Conservation (phyloP, 2,329 filamentous ascomycete genomes). For the Lachnellula arida region DNA sequence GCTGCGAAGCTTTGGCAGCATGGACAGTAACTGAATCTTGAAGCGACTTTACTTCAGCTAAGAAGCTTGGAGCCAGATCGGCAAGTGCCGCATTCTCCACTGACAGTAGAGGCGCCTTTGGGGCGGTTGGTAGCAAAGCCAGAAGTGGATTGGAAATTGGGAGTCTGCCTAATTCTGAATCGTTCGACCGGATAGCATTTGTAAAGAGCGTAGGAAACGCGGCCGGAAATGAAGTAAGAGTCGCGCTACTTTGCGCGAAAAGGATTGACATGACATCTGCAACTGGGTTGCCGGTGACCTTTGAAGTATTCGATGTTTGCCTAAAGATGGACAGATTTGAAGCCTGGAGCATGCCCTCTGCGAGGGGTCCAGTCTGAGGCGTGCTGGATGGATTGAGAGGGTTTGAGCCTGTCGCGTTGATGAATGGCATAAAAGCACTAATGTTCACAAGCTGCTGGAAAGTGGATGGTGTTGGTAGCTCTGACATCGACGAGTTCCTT, state of each 20-base stretch:
- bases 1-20: neutral
- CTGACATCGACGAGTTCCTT: neutral
- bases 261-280: neutral
- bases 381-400: neutral
- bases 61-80: neutral
- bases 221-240: neutral
- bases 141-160: neutral
- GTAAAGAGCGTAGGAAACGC: no score
- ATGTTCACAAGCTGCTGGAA: neutral
- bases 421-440: neutral
- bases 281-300: neutral
- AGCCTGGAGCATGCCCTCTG: neutral
- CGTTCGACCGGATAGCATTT: neutral
- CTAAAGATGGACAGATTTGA: neutral
- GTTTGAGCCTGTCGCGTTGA: neutral
- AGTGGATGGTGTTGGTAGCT: neutral
- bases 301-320: neutral
- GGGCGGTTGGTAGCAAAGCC: neutral
- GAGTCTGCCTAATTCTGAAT: neutral
- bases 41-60: neutral
- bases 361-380: neutral
- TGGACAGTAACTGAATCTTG: neutral
- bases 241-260: neutral
- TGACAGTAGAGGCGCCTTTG: neutral
- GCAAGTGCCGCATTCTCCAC: neutral